These are phyloP conservation scores for Phytophthora vignae DNA, from an alignment of 352 stramenopile genomes.

Conservation along the genomic window DNA sequence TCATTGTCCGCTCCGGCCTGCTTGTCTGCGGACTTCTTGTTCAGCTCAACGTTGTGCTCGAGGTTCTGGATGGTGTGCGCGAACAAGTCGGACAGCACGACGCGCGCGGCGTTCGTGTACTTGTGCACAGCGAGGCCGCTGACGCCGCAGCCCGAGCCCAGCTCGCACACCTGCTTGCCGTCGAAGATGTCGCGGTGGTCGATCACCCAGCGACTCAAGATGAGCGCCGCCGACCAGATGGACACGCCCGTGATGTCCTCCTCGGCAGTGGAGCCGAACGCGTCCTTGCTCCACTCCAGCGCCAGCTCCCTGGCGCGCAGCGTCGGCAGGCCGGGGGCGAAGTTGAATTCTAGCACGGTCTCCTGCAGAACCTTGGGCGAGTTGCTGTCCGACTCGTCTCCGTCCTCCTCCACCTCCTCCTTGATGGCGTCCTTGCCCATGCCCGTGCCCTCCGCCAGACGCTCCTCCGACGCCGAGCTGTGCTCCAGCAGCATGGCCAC, in stretches of 20 bases:
- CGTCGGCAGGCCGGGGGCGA: slow-evolving; percentile 60
- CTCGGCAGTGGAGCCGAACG: slow-evolving; percentile 79
- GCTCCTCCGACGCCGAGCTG: slow-evolving; percentile 80
- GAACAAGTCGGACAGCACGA: slow-evolving; percentile 89
- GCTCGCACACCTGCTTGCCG: slow-evolving; percentile 81
- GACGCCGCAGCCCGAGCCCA: slow-evolving; percentile 87
- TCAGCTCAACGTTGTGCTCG: slow-evolving; percentile 82
- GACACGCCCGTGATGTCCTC: slow-evolving; percentile 90
- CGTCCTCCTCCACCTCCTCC: slow-evolving; percentile 73
- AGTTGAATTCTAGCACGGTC: slow-evolving; percentile 84
- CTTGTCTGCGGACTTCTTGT: slow-evolving; percentile 42
- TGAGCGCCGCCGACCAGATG: slow-evolving; percentile 89
- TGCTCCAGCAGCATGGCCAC: slow-evolving; percentile 81
- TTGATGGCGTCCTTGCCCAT: slow-evolving; percentile 77
- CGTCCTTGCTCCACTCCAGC: slow-evolving; percentile 85
- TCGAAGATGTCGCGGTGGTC: slow-evolving; percentile 68
- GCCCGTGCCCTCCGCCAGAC: slow-evolving; percentile 70
- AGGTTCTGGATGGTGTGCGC: slow-evolving; percentile 86
- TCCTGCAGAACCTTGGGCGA: slow-evolving; percentile 82
- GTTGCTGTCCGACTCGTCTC: slow-evolving; percentile 50
- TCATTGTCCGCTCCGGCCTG: slow-evolving; percentile 30
- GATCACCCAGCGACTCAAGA: slow-evolving; percentile 87
- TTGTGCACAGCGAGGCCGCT: slow-evolving; percentile 80
- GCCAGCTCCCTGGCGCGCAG: slow-evolving; percentile 82
- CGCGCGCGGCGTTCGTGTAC: slow-evolving; percentile 75